Base-by-base conservation (phyloP, 176 grass and related monocot genomes). In the Ampelocalamus luodianensis region DNA sequence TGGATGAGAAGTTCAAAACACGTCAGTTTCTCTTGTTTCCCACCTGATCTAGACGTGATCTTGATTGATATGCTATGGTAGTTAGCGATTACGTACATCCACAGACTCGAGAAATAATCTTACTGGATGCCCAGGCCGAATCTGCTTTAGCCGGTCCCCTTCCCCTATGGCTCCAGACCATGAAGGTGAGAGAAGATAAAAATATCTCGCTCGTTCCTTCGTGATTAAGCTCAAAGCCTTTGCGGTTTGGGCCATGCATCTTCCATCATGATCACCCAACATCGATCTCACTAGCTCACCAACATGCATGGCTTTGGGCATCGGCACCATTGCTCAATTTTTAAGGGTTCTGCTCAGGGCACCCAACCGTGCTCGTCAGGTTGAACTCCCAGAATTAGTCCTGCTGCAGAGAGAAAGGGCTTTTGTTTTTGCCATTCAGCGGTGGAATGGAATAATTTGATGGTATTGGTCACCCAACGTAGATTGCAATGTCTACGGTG, bases 171-270 rank as follows among this genome's bases (percentile, higher is more conserved):
- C 56, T 69, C 22, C 65, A 78, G 27, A 71, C 42, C 56, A 83
- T 74, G 34, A 61, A 37, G 17, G 9, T 20, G 26, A 5, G 3
- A 3, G 80, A 24, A 11, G 58, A 74, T 39, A 75, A 72, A 79
- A 79, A 79, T 62, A 72, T 78, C 34, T 64, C 17, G 1, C 10
- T 5, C 78, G 32, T 95, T 90, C 48, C 88, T 92, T 92, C 78
- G 70, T 77, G 87, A 63, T 88, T 92, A 92, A 94, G 90, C 51
- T 71, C 79, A 22, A 68, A 50, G 5, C 22, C 42, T 44, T 11
- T 59, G 3, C 8, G 13, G 11, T 69, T 72, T 71, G 29, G 59
- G 16, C 53, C 43, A 43, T 43, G 42, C 42, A 27, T 32, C 5
- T 36, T 65, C 44, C 44, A 65, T 72, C 18, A 14, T 29, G 34